These are phyloP conservation scores for Rauvolfia tetraphylla DNA, from an alignment of 257 asterid genomes.

Conservation along the genomic window DNA sequence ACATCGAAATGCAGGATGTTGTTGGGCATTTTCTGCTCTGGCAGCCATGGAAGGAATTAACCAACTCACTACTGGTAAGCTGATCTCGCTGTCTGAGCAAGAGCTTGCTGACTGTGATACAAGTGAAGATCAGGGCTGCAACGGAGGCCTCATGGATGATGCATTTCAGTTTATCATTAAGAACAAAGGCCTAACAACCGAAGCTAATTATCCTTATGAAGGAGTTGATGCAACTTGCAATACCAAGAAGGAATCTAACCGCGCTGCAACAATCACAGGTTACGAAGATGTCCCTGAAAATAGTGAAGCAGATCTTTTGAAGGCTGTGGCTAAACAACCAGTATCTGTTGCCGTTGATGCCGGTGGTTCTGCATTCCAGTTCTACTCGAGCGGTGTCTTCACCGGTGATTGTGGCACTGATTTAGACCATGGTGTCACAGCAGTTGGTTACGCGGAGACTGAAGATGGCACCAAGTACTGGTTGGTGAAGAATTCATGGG, in stretches of 20 bases:
- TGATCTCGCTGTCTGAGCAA: too few species aligned
- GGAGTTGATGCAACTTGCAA: not conserved
- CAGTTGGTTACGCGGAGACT: not conserved
- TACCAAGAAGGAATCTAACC: not conserved
- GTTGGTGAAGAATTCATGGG: constrained; percentile 1
- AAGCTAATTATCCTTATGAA: not conserved
- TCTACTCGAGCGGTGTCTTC: not conserved
- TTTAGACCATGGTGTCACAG: not conserved
- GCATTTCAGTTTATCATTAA: not conserved
- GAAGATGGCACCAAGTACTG: not conserved
- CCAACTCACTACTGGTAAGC: too few species aligned
- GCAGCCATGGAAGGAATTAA: too few species aligned
- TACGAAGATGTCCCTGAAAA: not conserved
- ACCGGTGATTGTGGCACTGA: not conserved
- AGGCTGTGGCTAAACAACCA: too few species aligned
- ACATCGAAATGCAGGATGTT: constrained; percentile 7
- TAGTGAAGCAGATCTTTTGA: not conserved
- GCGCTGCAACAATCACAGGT: not conserved
- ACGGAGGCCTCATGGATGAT: not conserved
- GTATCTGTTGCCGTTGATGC: not conserved
- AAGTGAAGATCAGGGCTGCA: not conserved
- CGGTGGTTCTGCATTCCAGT: not conserved
- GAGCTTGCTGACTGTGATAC: not conserved
- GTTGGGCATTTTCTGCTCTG: constrained; percentile 16
- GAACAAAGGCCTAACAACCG: not conserved